These are phyloP conservation scores for Ogataea glucozyma DNA, from an alignment of 805 yeast genomes.

Conservation along the genomic window DNA sequence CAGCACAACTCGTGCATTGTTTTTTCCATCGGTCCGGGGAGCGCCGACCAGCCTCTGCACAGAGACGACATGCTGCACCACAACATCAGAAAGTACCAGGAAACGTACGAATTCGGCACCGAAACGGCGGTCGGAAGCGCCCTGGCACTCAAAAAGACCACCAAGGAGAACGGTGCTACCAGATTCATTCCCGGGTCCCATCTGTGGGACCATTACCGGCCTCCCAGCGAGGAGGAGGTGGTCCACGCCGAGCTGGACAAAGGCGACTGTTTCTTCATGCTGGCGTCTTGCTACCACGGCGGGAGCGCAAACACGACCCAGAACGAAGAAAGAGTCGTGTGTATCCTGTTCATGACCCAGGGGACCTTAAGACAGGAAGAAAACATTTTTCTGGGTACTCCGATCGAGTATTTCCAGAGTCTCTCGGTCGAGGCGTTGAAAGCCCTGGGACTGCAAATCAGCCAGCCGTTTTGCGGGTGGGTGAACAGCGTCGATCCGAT, in stretches of 20 bases:
- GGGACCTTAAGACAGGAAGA: slow-evolving; percentile 29
- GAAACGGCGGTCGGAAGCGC: slow-evolving; percentile 27
- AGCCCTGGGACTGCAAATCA: slow-evolving; percentile 15
- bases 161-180: slow-evolving; percentile 34
- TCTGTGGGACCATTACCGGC: slow-evolving; percentile 28
- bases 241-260: slow-evolving; percentile 27
- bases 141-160: slow-evolving; percentile 28
- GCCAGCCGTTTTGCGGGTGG: slow-evolving; percentile 3
- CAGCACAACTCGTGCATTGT: slow-evolving; percentile 27
- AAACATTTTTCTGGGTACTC: slow-evolving; percentile 23
- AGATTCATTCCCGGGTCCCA: slow-evolving; percentile 34
- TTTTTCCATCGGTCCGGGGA: slow-evolving; percentile 30
- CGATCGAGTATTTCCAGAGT: slow-evolving; percentile 14
- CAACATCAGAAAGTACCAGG: slow-evolving; percentile 21
- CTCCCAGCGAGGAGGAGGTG: slow-evolving; percentile 21
- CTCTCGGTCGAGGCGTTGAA: slow-evolving; percentile 11
- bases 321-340: slow-evolving; percentile 23
- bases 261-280: slow-evolving; percentile 29
- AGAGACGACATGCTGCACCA: slow-evolving; percentile 32
- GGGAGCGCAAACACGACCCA: slow-evolving; percentile 26
- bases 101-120: slow-evolving; percentile 9
- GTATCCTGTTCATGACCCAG: slow-evolving; percentile 22
- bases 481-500: background rate
- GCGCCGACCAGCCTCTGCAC: slow-evolving; percentile 28
- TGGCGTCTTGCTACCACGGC: slow-evolving; percentile 27